phyloP scores from a whole-genome alignment of 257 asterid species.

The Striga asiatica region DNA sequence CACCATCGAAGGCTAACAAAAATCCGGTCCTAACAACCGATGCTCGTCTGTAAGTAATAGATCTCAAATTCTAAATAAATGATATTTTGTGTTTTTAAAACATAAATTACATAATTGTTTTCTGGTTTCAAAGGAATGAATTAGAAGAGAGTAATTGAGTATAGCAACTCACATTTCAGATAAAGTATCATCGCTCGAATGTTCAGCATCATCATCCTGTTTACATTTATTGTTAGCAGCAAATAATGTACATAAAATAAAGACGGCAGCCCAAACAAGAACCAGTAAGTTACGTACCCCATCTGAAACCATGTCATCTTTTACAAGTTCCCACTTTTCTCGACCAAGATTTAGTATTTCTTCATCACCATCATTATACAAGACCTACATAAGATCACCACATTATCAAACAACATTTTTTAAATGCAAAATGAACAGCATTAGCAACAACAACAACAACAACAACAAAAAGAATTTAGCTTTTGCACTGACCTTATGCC shows the following conservation, averaged over 20 bases:
- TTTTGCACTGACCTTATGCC: constrained; percentile 55
- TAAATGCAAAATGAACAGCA: constrained; percentile 12
- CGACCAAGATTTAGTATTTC: constrained; percentile 53
- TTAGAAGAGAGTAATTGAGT: too few species aligned
- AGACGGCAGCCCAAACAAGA: constrained; percentile 11
- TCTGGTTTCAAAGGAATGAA: too few species aligned
- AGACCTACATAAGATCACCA: constrained; percentile 37
- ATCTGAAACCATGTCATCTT: constrained; percentile 33
- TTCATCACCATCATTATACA: constrained; percentile 69
- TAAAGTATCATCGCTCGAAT: constrained; percentile 45
- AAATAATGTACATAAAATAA: not conserved
- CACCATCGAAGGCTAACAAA: too few species aligned
- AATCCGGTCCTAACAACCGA: too few species aligned
- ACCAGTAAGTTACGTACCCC: constrained; percentile 34
- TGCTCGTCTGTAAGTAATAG: too few species aligned
- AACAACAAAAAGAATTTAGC: constrained; percentile 13
- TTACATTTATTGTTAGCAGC: constrained; percentile 10
- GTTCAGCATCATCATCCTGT: constrained; percentile 53
- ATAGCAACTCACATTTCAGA: constrained; percentile 52
- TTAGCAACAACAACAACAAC: too few species aligned
- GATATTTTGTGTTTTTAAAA: too few species aligned
- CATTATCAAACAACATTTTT: constrained; percentile 3
- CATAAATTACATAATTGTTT: too few species aligned
- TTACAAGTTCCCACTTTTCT: constrained; percentile 51
- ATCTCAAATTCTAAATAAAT: too few species aligned